Percentiles rank a stretch among this genome's conserved stretches.
Conservation (phyloP, 163 green algal genomes). For the Coccomyxa subellipsoidea region DNA sequence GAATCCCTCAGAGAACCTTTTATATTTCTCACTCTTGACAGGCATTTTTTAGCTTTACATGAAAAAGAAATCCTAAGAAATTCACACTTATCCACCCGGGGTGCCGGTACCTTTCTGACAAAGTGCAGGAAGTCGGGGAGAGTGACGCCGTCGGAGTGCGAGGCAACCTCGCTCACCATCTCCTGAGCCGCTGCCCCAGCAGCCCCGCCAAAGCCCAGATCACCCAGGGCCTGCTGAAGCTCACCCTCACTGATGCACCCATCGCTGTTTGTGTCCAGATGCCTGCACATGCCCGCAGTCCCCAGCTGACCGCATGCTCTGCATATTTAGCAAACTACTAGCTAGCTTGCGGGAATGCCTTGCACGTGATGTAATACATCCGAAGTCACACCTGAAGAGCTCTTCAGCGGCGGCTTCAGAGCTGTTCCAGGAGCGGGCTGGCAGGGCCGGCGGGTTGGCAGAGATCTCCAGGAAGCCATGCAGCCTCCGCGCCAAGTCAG, state of each 20-base stretch:
- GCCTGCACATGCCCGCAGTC: conserved; percentile 13
- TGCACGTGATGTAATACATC: background rate
- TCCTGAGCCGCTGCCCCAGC: conserved; percentile 2
- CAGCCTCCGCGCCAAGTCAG: conserved; percentile 47
- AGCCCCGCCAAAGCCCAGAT: conserved; percentile 27
- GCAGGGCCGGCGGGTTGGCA: conserved; percentile 12
- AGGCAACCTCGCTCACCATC: background rate
- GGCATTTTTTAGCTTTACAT: no score
- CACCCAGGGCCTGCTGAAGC: conserved; percentile 30
- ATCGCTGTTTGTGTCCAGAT: conserved; percentile 60
- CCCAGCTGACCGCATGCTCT: no score
- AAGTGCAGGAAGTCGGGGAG: conserved; percentile 63
- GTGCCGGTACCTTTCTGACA: conserved; percentile 24
- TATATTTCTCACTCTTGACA: no score
- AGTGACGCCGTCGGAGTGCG: conserved; percentile 28
- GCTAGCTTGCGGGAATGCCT: no score
- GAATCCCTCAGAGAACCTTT: no score
- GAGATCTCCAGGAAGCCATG: conserved; percentile 12
- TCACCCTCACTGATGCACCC: conserved; percentile 48
- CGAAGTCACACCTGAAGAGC: conserved; percentile 16
- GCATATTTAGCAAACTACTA: no score
- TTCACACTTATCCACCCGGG: no score
- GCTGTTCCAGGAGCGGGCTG: background rate
- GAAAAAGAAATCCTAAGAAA: no score
- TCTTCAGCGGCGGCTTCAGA: conserved; percentile 5